Base-by-base conservation (phyloP, 1,284 basidiomycete genomes). In the Rhodotorula sp. region DNA sequence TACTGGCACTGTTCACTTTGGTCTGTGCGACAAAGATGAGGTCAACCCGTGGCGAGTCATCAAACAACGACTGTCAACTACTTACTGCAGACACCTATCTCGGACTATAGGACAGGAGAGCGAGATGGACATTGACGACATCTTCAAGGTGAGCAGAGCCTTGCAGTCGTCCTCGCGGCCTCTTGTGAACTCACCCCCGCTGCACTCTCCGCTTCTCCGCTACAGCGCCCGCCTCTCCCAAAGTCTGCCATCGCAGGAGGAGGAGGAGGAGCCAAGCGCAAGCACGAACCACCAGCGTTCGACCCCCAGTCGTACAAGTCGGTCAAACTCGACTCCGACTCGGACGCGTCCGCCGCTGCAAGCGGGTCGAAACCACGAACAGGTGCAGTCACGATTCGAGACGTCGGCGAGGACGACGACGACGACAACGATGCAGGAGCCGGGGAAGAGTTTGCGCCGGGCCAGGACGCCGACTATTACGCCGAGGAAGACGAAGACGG, bases 401-500 rank as follows among this genome's bases (percentile, higher is more conserved):
- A 84, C 44, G 76, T 60, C 26, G 15, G 83, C n/a, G 80, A 80
- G n/a, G 82, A 70, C n/a, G 82, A 69, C 18, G 75, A 83, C n/a
- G 80, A 80, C 24, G 82, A 71, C 17, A 75, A 73, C 10, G 67
- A 42, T 5, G 60, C 48, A 3, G 48, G 57, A 22, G 68, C 67
- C 7, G 18, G 29, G 6, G 69, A 55, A 10, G 70, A 73, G n/a
- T 78, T 77, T 62, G 75, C 76, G 15, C 77, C 90, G 7, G 89
- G 90, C 14, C 89, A 88, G 42, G 91, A 93, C 75, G 90, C 91
- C 0, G 92, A 95, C 79, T 93, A 94, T 78, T 94, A 90, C 77
- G 86, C 80, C 1, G 93, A 94, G 76, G 93, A 95, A 79, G 93
- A 95, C 77, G 91, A 89, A 37, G 93, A 95, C 75, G 94, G 94